Evolutionary conservation across 257 asterid species (phyloP).

Genomic region (Solanum arcanum): DNA sequence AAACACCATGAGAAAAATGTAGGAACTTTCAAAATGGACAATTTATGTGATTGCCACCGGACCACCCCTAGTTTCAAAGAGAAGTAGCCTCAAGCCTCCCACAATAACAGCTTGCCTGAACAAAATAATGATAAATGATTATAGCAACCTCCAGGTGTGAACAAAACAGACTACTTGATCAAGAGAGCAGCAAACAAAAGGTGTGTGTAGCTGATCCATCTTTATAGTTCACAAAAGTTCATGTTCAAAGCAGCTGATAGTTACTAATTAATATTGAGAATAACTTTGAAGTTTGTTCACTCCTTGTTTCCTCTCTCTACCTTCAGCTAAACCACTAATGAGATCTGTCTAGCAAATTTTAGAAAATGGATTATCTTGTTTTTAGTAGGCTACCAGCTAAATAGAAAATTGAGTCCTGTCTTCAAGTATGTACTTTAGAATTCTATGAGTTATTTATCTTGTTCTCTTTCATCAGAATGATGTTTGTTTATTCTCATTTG

Average conservation of each 20-base stretch:
- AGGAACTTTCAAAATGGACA: not conserved
- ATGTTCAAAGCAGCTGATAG: not conserved
- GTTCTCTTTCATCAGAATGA: not conserved
- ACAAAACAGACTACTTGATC: not conserved
- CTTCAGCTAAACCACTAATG: not conserved
- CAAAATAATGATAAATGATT: not conserved
- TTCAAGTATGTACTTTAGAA: not conserved
- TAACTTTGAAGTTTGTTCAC: too few species aligned
- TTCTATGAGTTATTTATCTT: not conserved
- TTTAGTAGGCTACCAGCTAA: not conserved
- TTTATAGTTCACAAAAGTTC: not conserved
- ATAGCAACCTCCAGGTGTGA: not conserved
- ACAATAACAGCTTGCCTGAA: not conserved
- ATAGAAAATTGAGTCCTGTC: not conserved
- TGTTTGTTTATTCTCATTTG: not conserved
- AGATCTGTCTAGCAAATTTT: not conserved
- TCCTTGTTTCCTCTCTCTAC: too few species aligned
- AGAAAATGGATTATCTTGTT: not conserved
- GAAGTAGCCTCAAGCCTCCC: not conserved
- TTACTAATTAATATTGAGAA: not conserved
- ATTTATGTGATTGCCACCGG: not conserved
- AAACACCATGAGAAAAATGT: not conserved
- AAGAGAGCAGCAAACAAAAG: not conserved
- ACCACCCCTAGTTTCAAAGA: not conserved
- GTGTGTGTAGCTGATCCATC: not conserved